A percentile compares a stretch with the other conserved stretches of the same genome.
These are phyloP conservation scores for Simplicillium sp. DNA, from an alignment of 2,329 filamentous ascomycete species.

Conservation along the genomic window DNA sequence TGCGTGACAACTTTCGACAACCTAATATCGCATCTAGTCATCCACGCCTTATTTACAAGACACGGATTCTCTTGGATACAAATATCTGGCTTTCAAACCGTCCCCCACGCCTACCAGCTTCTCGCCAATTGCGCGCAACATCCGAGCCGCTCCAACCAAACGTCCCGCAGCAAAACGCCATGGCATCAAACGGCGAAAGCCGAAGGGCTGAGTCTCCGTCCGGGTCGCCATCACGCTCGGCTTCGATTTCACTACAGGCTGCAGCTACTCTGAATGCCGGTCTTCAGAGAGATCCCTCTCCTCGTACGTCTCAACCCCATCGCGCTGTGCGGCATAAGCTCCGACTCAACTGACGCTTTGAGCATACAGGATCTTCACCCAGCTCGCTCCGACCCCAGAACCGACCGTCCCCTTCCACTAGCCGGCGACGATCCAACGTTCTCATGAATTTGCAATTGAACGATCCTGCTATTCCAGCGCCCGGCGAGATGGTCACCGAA, in stretches of 20 bases:
- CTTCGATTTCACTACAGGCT: constrained; percentile 64
- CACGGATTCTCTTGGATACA: too few species aligned
- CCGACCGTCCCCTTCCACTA: constrained; percentile 33
- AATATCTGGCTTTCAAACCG: too few species aligned
- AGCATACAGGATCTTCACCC: constrained; percentile 36
- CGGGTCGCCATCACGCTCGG: constrained; percentile 53
- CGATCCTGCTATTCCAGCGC: constrained; percentile 56
- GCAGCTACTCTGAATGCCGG: constrained; percentile 71
- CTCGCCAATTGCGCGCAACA: neutral
- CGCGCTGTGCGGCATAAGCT: neutral
- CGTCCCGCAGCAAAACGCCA: constrained; percentile 4
- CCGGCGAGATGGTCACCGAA: constrained; percentile 57
- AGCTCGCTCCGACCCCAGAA: constrained; percentile 36
- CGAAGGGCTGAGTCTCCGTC: constrained; percentile 40
- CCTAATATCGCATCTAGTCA: too few species aligned
- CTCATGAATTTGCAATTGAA: constrained; percentile 67
- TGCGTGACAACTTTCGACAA: too few species aligned
- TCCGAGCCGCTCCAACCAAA: neutral
- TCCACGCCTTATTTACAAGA: too few species aligned
- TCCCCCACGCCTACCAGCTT: too few species aligned
- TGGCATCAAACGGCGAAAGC: constrained; percentile 20
- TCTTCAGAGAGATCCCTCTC: constrained; percentile 54
- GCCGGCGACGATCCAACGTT: constrained; percentile 57
- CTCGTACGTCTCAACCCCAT: constrained; percentile 32
- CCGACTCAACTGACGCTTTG: constrained; percentile 6